Base-by-base conservation (phyloP, 169 alveolate genomes). In the Babesia ovis region DNA sequence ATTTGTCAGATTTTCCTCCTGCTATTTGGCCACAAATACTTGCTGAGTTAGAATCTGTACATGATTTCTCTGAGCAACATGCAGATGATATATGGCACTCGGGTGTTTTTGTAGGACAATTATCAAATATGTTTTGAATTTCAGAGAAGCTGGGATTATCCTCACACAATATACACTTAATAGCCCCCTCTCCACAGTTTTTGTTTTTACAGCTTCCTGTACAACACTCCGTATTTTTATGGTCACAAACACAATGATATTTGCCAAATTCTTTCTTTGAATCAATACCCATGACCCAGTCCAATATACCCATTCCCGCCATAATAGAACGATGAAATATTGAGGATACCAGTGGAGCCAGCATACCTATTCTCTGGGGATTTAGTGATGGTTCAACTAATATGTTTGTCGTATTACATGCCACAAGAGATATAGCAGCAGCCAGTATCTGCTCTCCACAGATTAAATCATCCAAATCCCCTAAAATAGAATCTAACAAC, bases 241-340 rank as follows among this genome's bases (percentile, higher is more conserved):
- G n/a, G n/a, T n/a, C n/a, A 39, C 71, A 61, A 1, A 22, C 55
- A 31, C 71, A 61, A 61, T 31, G 57, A 3, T 61, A 56, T 42
- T 45, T 61, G 2, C 3, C 41, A 25, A 8, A 61, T 42, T 41
- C 39, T 6, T 29, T 37, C 0, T 2, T 3, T 2, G 27, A 1
- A 25, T 27, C 45, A 2, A 16, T n/a, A n/a, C n/a, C 3, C 23
- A 29, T 2, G 14, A 58, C 23, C 2, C 9, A 0, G 14, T 25
- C 53, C 35, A 39, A 14, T 11, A 58, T 4, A 11, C 25, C 6
- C 51, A 5, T 31, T 2, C 54, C 68, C 20, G 34, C 9, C 0
- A 23, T 31, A 0, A 20, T 31, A 0, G 68, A 3, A 34, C 68
- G 54, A 48, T 20, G 32, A 11, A 58, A 11, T 1, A 58, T 4